A percentile compares a stretch with the other conserved stretches of the same genome.
Evolutionary conservation across 1,139 yeast genomes (phyloP).

Genomic region (Insectozyma bohioensis): DNA sequence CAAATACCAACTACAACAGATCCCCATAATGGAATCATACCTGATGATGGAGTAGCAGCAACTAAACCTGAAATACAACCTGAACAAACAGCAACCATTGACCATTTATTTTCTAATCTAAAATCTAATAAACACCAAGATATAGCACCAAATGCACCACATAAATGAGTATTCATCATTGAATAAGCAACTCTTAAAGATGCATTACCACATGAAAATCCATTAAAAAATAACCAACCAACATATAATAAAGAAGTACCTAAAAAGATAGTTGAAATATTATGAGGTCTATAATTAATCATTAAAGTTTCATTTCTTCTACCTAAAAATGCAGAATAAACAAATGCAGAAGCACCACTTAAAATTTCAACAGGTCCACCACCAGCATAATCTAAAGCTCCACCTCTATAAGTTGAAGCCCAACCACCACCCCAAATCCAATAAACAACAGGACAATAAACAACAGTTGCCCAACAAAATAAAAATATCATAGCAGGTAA

Average conservation of each 20-base stretch:
- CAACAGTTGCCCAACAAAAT: slow-evolving; percentile 87
- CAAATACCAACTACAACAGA: slow-evolving; percentile 81
- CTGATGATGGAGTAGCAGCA: slow-evolving; percentile 95
- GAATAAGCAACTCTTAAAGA: slow-evolving; percentile 74
- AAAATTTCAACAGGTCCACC: slow-evolving; percentile 97
- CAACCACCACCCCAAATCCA: slow-evolving; percentile 98
- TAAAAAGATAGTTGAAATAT: slow-evolving; percentile 79
- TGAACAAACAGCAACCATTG: slow-evolving; percentile 92
- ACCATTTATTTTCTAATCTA: slow-evolving; percentile 86
- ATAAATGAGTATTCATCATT: slow-evolving; percentile 85
- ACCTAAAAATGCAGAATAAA: slow-evolving; percentile 79
- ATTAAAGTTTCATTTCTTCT: slow-evolving; percentile 79
- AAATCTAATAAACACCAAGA: slow-evolving; percentile 91
- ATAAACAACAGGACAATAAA: slow-evolving; percentile 88
- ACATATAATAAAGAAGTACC: slow-evolving; percentile 66
- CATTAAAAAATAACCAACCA: slow-evolving; percentile 91
- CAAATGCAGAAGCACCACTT: slow-evolving; percentile 89
- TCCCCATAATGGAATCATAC: slow-evolving; percentile 89
- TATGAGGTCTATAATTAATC: slow-evolving; percentile 92
- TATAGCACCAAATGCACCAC: slow-evolving; percentile 89
- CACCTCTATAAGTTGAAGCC: slow-evolving; percentile 75
- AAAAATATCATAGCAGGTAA: slow-evolving; percentile 81
- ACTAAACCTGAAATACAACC: slow-evolving; percentile 95
- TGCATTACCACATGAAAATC: slow-evolving; percentile 71
- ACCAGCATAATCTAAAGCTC: slow-evolving; percentile 94